Base-by-base conservation (phyloP, 495 filamentous ascomycete species). In the Aspergillus carlsbadensis region DNA sequence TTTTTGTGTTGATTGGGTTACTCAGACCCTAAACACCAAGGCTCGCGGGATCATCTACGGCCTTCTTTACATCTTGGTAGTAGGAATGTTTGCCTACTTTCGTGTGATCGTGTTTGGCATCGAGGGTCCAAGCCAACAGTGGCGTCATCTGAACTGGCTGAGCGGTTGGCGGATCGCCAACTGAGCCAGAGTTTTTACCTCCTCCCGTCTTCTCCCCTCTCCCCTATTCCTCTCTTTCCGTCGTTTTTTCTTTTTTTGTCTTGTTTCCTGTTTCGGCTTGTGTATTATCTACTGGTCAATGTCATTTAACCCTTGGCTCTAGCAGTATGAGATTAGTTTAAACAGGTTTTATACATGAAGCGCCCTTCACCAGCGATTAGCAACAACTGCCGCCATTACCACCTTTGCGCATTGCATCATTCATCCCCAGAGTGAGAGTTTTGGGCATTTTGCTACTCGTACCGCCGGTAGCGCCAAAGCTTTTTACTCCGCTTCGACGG, bases 21-120 rank as follows among this genome's bases (percentile, higher is more conserved):
- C 87, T 48, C 79, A 84, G 45, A 86, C 78, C 54, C 71, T 87
- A 53, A 79, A 78, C 46, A 81, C 82, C 67, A 76, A 65, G 42
- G 65, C 79, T 22, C 82, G 82, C 69, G 86, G 82, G 70, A 77
- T 68, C 10, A 65, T 88, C 37, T 96, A 92, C 70, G 77, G 71
- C 6, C 60, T 88, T 17, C 78, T 96, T 6, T 96, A 98, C 69
- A 70, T 75, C 11, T 62, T 81, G 10, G 78, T 90, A 35, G 84
- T 92, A 59, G 89, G 86, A 13, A 78, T 98, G 33, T 98, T 96
- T 73, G 75, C 89, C 61, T 78, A 89, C 61, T 98, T 98, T 74
- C 86, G 91, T 53, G 91, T 87, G n/a, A 95, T 98, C 65, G 92
- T 90, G 66, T 98, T 95, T 75, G 94, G 94, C 37, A 98, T 98